Percentiles rank a stretch among this genome's conserved stretches.
Conservation (phyloP, 306 rosid genomes). For the Prunus dulcis region DNA sequence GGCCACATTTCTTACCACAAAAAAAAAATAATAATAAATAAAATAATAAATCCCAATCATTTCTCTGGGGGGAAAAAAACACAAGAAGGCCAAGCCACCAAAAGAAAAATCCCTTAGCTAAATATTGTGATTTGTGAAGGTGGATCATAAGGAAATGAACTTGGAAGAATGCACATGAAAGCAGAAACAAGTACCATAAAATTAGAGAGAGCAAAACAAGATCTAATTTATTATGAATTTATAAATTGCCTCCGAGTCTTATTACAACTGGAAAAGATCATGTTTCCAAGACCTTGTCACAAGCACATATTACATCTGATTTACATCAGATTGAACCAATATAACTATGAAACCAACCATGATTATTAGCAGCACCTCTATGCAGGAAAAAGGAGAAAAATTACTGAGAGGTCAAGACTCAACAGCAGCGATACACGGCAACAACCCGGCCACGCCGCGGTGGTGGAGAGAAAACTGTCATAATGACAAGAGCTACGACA, state of each 20-base stretch:
- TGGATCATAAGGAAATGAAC: neutral
- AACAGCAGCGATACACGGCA: slow-evolving; percentile 14
- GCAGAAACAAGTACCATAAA: neutral
- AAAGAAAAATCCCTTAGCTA: neutral
- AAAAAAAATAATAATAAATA: too few relatives aligned
- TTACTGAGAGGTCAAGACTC: neutral
- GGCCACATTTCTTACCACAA: neutral
- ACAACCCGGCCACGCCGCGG: neutral
- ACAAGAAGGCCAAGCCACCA: neutral
- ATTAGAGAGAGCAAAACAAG: neutral
- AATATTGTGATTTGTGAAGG: neutral
- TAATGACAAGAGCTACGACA: slow-evolving; percentile 21
- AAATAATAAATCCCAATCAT: too few relatives aligned
- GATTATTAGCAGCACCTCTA: neutral
- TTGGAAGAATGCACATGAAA: neutral
- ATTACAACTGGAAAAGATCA: neutral
- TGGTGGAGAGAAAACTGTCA: slow-evolving; percentile 16
- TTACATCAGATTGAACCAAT: neutral
- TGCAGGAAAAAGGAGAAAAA: neutral
- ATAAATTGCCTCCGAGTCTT: neutral
- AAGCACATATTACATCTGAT: neutral
- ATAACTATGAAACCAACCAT: neutral
- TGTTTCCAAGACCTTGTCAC: neutral
- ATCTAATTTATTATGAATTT: neutral
- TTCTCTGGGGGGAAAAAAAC: neutral